Evolutionary conservation across 768 basidiomycete genomes (phyloP).

Genomic region (Postia placenta): DNA sequence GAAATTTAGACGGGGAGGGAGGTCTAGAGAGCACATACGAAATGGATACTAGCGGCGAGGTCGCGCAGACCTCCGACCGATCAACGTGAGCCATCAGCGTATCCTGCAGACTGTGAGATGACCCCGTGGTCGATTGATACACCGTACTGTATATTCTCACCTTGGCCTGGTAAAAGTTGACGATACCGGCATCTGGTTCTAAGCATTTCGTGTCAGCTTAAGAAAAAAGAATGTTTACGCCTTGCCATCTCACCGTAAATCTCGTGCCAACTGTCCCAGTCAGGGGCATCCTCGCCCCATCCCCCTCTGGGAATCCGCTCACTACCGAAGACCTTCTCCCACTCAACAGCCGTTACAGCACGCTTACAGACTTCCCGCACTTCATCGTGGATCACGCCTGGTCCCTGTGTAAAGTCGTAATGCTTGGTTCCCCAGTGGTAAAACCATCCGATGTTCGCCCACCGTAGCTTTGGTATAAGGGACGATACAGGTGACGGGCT

Average conservation of each 20-base stretch:
- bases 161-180: conserved; percentile 90
- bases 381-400: conserved; percentile 52
- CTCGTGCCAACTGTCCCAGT: conserved; percentile 71
- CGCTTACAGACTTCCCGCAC: conserved; percentile 54
- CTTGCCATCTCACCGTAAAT: conserved; percentile 74
- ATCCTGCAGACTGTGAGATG: too few species aligned
- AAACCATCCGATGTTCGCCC: conserved; percentile 94
- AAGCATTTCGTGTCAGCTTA: conserved; percentile 2
- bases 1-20: neutral
- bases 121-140: too few species aligned
- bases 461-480: conserved; percentile 75
- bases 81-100: conserved; percentile 98
- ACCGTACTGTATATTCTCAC: conserved; percentile 28
- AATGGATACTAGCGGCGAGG: conserved; percentile 88
- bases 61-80: conserved; percentile 89
- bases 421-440: conserved; percentile 98
- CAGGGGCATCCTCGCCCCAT: conserved; percentile 49
- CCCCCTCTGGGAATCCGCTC: conserved; percentile 25
- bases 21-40: conserved; percentile 51
- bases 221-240: too few species aligned
- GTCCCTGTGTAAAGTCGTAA: conserved; percentile 79
- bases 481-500: conserved; percentile 42
- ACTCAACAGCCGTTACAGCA: conserved; percentile 60
- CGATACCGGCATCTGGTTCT: conserved; percentile 96
- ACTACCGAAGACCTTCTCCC: conserved; percentile 55